phyloP scores from a whole-genome alignment of 2,329 filamentous ascomycete genomes.

The Biscogniauxia mediterranea region DNA sequence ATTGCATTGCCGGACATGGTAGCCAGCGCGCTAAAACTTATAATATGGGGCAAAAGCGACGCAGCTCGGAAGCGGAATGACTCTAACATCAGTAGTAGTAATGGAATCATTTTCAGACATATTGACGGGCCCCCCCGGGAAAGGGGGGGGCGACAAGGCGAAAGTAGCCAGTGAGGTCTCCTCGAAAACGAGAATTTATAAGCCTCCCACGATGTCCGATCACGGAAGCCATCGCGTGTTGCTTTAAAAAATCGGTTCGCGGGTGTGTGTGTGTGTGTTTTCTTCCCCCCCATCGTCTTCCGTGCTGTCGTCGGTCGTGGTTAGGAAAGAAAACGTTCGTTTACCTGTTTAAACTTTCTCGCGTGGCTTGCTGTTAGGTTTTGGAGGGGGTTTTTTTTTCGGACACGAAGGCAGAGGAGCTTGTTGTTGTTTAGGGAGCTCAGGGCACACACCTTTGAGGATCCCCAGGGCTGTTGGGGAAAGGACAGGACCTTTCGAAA shows the following conservation, averaged over 20 bases:
- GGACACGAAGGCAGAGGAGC: too few relatives aligned
- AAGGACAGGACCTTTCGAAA: too few relatives aligned
- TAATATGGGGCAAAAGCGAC: background rate
- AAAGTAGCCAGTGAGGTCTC: background rate
- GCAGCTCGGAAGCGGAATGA: background rate
- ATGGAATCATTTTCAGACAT: background rate
- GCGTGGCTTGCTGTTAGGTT: too few relatives aligned
- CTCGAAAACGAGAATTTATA: background rate
- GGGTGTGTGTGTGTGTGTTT: background rate
- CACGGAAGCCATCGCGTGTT: background rate
- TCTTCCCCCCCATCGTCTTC: background rate
- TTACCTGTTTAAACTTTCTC: too few relatives aligned
- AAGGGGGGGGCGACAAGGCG: too few relatives aligned
- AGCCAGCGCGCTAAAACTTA: background rate
- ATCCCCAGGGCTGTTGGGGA: too few relatives aligned
- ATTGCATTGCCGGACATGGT: background rate
- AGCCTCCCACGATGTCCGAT: background rate
- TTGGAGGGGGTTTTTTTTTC: too few relatives aligned
- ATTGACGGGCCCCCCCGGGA: background rate
- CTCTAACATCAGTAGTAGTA: conserved; percentile 1
- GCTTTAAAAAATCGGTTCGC: background rate
- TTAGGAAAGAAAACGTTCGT: too few relatives aligned
- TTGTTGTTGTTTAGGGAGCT: too few relatives aligned
- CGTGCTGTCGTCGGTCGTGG: too few relatives aligned
- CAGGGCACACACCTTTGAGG: too few relatives aligned